Evolutionary conservation across 2,329 filamentous ascomycete species (phyloP), one percentile per base, ranked within the genome.

Genomic region (Trichoderma asperellum): DNA sequence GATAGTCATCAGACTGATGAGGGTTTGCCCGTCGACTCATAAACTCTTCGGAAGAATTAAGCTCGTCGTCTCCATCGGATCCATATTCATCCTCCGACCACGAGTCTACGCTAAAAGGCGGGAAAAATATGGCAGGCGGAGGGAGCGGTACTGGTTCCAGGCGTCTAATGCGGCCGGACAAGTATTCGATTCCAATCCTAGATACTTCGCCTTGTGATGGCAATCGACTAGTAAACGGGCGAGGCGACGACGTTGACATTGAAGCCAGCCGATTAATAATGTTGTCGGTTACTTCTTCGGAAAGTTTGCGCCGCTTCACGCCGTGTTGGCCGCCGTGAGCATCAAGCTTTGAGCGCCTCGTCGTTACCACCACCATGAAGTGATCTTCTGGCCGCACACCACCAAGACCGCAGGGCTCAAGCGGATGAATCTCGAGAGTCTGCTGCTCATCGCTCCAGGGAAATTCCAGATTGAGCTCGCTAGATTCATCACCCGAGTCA

Each of bases 341-440:
- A 47, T 79, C 75, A 14, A 73, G 71, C 32, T 78, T 83, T 0
- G 81, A 77, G 18, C 85, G 80, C 52, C 78, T 81, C 0, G 86
- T 88, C 2, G 81, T 81, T 2, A 89, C 87, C 2, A 84, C 80
- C 0, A 90, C 79, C 52, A 84, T 81, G 70, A 91, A 90, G 71
- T 90, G 88, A 71, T 91, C 89, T n/a, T 89, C 87, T 0, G 88
- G 88, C 32, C 83, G 78, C 0, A 89, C 84, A 16, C 87, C 87
- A 6, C 86, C 87, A 0, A 91, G 75, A 0, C 89, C 89, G 57
- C 84, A 88, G 0, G 86, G 85, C 70, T 88, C 85, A 3, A 91
- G 76, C 0, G 81, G 78, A 1, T 76, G 75, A 2, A 80, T 74
- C 3, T 77, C 72, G 2, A 79, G 75, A n/a, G 77, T 78, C 70